Evolutionary conservation across 2,329 filamentous ascomycete species (phyloP), one percentile per base, ranked within the genome.

Genomic region (Fusarium tanahbumbuense): DNA sequence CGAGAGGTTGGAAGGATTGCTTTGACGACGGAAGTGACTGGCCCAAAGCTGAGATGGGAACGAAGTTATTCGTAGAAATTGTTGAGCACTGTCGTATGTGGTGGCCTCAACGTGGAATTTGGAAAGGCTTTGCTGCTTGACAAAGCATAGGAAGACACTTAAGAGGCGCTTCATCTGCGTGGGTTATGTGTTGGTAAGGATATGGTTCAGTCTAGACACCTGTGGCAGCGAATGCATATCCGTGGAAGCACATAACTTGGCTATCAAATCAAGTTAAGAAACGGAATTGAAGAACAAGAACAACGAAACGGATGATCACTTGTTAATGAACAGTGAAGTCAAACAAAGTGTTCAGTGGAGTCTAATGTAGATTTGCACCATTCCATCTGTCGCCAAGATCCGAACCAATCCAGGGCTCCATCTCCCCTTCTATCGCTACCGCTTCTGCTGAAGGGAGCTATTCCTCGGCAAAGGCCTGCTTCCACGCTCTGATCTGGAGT

Each of bases 291-390:
- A 37, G 18, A 37, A n/a, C 5, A 37, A n/a, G 16, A n/a, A 10
- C 6, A 7, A 0, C 0, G 2, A 37, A n/a, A 37, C 18, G 6
- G 7, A 37, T 4, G 0, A 6, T 37, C 18, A n/a, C 3, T 10
- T 12, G 6, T n/a, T 0, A 3, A 37, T 4, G 2, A 3, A 37
- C 6, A 37, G 1, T 37, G 34, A n/a, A 37, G 18, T 11, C 18
- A 6, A 34, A 37, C 10, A 37, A 18, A 37, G 18, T n/a, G 18
- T 37, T 37, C 18, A n/a, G 18, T 37, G 34, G n/a, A 37, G 34
- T 37, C 18, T n/a, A 37, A 37, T 37, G n/a, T n/a, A 37, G 34
- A 37, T 18, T 37, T 37, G 34, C 18, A 37, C 18, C 34, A n/a
- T 37, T 37, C 9, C 34, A n/a, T 37, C 34, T 37, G 1, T n/a